phyloP scores from a whole-genome alignment of 192 early-diverging fungal species.

The Gamsiella multidivaricata region DNA sequence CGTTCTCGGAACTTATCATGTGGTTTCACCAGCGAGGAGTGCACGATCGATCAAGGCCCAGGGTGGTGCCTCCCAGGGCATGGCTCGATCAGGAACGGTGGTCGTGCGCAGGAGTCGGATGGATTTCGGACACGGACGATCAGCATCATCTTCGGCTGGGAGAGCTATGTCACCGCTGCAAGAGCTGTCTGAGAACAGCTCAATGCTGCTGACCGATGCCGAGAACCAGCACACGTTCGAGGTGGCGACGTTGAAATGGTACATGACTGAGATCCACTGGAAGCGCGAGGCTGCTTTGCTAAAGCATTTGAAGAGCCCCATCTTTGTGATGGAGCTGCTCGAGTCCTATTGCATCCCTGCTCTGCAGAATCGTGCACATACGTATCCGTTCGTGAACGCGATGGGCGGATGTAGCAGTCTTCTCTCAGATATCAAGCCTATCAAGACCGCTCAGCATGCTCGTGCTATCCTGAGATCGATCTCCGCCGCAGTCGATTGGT shows the following conservation, averaged over 20 bases:
- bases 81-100: slow-evolving; percentile 43
- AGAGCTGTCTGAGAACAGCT: slow-evolving; percentile 26
- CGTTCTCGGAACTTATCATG: slow-evolving; percentile 41
- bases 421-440: slow-evolving; percentile 23
- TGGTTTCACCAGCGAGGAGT: slow-evolving; percentile 33
- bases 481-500: slow-evolving; percentile 48
- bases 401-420: slow-evolving; percentile 46
- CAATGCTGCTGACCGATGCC: slow-evolving; percentile 47
- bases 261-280: slow-evolving; percentile 52
- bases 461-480: slow-evolving; percentile 37
- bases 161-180: not conserved
- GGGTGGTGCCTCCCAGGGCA: not conserved
- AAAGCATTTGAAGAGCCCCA: slow-evolving; percentile 48
- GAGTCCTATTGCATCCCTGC: slow-evolving; percentile 49
- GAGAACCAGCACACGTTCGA: slow-evolving; percentile 53
- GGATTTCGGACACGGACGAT: slow-evolving; percentile 1
- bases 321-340: slow-evolving; percentile 47
- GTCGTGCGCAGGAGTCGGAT: slow-evolving; percentile 31
- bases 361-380: slow-evolving; percentile 30
- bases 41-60: slow-evolving; percentile 36
- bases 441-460: slow-evolving; percentile 33
- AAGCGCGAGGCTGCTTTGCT: slow-evolving; percentile 48
- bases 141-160: not conserved
- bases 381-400: slow-evolving; percentile 50
- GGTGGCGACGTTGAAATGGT: slow-evolving; percentile 43